Percentiles rank a stretch among this genome's conserved stretches.
These are phyloP conservation scores for Fusarium irregulare DNA, from an alignment of 2,329 filamentous ascomycete species.

Conservation along the genomic window DNA sequence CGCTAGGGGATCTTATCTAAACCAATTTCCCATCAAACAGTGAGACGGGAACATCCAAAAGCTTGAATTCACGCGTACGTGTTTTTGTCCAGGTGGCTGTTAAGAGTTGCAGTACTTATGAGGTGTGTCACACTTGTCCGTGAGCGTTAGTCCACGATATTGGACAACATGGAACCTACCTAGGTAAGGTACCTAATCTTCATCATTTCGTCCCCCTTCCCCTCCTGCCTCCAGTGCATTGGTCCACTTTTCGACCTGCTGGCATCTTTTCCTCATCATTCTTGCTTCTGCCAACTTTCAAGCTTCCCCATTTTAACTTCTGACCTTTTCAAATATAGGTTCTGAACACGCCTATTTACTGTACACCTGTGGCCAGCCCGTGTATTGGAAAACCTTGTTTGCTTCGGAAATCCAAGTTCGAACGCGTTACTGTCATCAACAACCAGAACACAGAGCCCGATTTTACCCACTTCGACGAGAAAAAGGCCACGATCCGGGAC, in stretches of 20 bases:
- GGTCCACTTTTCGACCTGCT: conserved; percentile 36
- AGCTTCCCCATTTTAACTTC: conserved; percentile 6
- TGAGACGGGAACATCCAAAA: conserved; percentile 6
- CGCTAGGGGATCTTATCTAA: conserved; percentile 21
- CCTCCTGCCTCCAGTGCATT: conserved; percentile 3
- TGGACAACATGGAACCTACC: background rate
- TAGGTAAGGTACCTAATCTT: background rate
- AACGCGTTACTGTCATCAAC: background rate
- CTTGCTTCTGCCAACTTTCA: conserved; percentile 25
- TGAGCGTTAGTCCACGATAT: background rate
- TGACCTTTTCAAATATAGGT: background rate
- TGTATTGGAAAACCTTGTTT: background rate
- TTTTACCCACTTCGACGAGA: conserved; percentile 31
- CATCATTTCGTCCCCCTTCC: conserved; percentile 2
- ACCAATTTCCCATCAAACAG: conserved; percentile 22
- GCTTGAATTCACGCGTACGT: background rate
- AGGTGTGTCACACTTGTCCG: background rate
- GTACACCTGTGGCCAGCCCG: background rate
- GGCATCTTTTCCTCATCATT: conserved; percentile 28
- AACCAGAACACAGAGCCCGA: conserved; percentile 14
- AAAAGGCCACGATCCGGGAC: conserved; percentile 32
- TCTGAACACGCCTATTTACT: background rate
- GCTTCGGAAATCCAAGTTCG: background rate
- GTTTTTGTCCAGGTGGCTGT: conserved; percentile 2
- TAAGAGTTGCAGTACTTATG: background rate